phyloP scores from a whole-genome alignment of 768 basidiomycete species.

The Mycena olivaceomarginata region DNA sequence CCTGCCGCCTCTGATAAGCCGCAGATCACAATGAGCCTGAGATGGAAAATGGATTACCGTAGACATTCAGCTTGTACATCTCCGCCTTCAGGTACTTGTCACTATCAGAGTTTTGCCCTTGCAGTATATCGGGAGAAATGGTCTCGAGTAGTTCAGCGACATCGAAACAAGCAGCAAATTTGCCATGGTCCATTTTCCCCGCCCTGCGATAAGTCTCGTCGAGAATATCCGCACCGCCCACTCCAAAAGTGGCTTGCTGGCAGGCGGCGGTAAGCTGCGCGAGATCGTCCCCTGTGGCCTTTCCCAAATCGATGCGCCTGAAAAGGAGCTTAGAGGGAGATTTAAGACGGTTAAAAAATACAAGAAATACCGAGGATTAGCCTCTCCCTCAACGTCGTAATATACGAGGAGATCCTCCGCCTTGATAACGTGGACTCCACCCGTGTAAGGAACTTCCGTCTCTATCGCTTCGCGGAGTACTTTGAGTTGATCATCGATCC shows the following conservation, averaged over 20 bases:
- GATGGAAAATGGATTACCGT: constrained; percentile 51
- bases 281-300: constrained; percentile 35
- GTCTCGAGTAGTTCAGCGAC: constrained; percentile 52
- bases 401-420: neutral
- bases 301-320: constrained; percentile 4
- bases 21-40: neutral
- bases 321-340: neutral
- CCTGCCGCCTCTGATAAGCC: constrained; percentile 28
- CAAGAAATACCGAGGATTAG: neutral
- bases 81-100: constrained; percentile 49
- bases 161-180: constrained; percentile 56
- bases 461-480: neutral
- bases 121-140: constrained; percentile 47
- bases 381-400: neutral
- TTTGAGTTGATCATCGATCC: neutral
- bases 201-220: constrained; percentile 58
- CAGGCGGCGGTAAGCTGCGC: constrained; percentile 48
- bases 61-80: constrained; percentile 61
- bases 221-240: constrained; percentile 49
- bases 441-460: neutral
- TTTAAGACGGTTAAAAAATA: neutral
- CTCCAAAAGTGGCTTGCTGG: constrained; percentile 53
- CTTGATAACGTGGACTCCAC: neutral
- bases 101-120: constrained; percentile 32
- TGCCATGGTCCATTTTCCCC: constrained; percentile 50